Base-by-base conservation (phyloP, 306 rosid species). In the Vicia villosa region DNA sequence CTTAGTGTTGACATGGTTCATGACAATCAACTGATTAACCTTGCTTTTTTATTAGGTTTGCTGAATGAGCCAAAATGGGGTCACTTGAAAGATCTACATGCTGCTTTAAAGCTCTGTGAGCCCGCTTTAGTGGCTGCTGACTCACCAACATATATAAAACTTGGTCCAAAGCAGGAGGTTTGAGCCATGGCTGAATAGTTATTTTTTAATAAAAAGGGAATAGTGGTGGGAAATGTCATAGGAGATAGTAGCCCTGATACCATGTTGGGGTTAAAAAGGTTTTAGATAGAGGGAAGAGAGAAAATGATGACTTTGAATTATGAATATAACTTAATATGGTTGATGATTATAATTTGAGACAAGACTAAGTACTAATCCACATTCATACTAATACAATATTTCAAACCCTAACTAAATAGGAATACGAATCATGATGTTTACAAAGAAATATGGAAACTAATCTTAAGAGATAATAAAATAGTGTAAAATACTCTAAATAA, bases 161-260 rank as follows among this genome's bases (percentile, higher is more conserved):
- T 93, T 84, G 98, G 98, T 61, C 84, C 94, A 77, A 85, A 87
- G 64, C 98, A 93, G 68, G 98, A 93, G 98, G 98, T 93, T 80
- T 78, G 86, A 66, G 67, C 73, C 74, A 22, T 65, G 24, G 51
- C 77, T 34, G 16, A n/a, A 41, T 74, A 72, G 40, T 59, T 13
- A 43, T 37, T 56, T 14, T 56, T n/a, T 28, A 13, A 26, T 26
- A 5, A 50, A 50, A 50, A 22, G 16, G 16, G 34, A 54, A 22
- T 28, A 56, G 38, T 26, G 62, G 14, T 14, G 19, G 62, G 12
- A 24, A 26, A n/a, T n/a, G n/a, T n/a, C n/a, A n/a, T n/a, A n/a
- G n/a, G n/a, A n/a, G n/a, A n/a, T n/a, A n/a, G n/a, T n/a, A n/a
- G n/a, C n/a, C n/a, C n/a, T n/a, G n/a, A n/a, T n/a, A n/a, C n/a